These are phyloP conservation scores for Boechera divaricarpa DNA, from an alignment of 345 rosid genomes.

Conservation along the genomic window DNA sequence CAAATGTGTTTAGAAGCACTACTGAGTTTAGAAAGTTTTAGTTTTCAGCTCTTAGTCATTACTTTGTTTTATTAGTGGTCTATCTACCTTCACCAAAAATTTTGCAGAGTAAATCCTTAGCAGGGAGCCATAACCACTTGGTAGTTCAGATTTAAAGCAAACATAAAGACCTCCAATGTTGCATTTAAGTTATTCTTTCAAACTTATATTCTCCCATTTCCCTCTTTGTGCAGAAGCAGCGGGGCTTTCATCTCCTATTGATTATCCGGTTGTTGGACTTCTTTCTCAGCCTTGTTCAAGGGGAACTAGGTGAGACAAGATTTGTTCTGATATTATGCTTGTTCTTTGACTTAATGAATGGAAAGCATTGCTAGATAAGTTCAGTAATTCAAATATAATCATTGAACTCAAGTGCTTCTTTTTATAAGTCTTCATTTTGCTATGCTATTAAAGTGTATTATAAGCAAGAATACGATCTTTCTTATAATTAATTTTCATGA, in stretches of 20 bases:
- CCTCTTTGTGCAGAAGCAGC: slow-evolving; percentile 64
- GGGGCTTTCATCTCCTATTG: slow-evolving; percentile 61
- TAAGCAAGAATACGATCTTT: background rate
- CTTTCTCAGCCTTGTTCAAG: slow-evolving; percentile 76
- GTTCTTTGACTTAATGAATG: slow-evolving; percentile 8
- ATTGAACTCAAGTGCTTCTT: background rate
- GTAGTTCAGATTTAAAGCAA: slow-evolving; percentile 24
- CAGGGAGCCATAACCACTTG: slow-evolving; percentile 22
- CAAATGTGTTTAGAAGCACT: slow-evolving; percentile 21
- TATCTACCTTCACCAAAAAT: slow-evolving; percentile 30
- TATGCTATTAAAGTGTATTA: slow-evolving; percentile 21
- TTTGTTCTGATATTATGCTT: slow-evolving; percentile 20
- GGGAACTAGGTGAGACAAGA: slow-evolving; percentile 65
- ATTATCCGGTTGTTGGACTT: slow-evolving; percentile 72
- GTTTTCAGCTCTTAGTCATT: slow-evolving; percentile 20
- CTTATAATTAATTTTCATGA: slow-evolving; percentile 10
- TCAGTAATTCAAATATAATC: background rate
- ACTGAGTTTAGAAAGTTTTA: slow-evolving; percentile 4
- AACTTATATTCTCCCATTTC: slow-evolving; percentile 26
- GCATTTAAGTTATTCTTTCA: slow-evolving; percentile 29
- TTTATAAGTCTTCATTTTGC: background rate
- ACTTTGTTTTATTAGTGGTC: slow-evolving; percentile 27
- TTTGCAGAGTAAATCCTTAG: slow-evolving; percentile 21
- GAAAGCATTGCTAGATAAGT: slow-evolving; percentile 8
- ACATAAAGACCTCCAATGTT: slow-evolving; percentile 24